A percentile compares a stretch with the other conserved stretches of the same genome.
Evolutionary conservation across 192 early-diverging fungal genomes (phyloP).

Genomic region (Backusella liffmaniae): DNA sequence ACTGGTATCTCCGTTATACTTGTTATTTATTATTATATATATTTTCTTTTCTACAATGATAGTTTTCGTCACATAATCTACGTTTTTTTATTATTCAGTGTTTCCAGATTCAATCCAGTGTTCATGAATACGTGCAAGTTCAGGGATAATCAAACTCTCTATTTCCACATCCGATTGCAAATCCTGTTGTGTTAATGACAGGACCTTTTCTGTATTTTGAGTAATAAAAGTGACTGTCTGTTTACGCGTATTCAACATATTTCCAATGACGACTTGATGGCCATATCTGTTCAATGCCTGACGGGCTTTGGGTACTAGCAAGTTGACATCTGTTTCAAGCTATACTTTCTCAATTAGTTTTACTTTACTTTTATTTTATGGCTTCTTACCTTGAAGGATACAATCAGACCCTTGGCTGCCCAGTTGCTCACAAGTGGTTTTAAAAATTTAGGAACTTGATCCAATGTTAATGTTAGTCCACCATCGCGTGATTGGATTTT

Average conservation of each 20-base stretch:
- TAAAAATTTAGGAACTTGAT: conserved; percentile 97
- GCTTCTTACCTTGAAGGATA: conserved; percentile 91
- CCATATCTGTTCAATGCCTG: conserved; percentile 82
- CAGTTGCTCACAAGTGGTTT: conserved; percentile 92
- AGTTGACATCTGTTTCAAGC: conserved; percentile 86
- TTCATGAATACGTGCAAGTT: conserved; percentile 64
- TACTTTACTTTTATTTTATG: not conserved
- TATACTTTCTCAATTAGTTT: conserved; percentile 5
- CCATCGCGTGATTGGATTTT: conserved; percentile 96
- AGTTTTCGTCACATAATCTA: no score
- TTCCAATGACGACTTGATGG: conserved; percentile 97
- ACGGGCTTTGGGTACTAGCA: conserved; percentile 81
- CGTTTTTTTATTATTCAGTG: not conserved
- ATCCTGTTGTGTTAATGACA: conserved; percentile 55
- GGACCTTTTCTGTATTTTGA: conserved; percentile 37
- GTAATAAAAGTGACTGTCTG: conserved; percentile 72
- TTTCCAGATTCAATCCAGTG: conserved; percentile 52
- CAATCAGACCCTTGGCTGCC: conserved; percentile 83
- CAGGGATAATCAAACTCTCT: conserved; percentile 70
- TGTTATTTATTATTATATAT: no score
- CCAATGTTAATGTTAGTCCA: conserved; percentile 80
- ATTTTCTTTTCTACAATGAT: no score
- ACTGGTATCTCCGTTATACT: no score
- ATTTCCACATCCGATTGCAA: conserved; percentile 59
- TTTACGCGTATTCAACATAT: conserved; percentile 89